Percentiles rank a stretch among this genome's conserved stretches.
phyloP scores from a whole-genome alignment of 2,329 filamentous ascomycete species.

The Colletotrichum sp. region DNA sequence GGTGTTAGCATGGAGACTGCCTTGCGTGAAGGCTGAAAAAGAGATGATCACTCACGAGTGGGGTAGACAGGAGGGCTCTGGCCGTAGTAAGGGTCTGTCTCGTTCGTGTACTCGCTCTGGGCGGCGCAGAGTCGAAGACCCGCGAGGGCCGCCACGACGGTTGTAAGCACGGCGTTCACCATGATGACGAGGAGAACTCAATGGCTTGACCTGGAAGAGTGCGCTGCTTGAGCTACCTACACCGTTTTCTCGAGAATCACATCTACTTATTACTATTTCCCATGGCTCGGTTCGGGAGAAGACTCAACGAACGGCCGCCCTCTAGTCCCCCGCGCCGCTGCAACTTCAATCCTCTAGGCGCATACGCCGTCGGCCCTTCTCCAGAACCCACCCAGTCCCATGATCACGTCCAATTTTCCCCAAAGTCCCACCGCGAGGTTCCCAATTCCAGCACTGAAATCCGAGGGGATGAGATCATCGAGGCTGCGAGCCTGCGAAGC shows the following conservation, averaged over 20 bases:
- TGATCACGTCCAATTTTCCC: neutral
- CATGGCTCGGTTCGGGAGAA: neutral
- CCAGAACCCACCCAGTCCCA: neutral
- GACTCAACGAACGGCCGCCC: neutral
- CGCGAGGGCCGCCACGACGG: neutral
- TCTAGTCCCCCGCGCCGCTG: neutral
- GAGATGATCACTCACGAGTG: constrained; percentile 10
- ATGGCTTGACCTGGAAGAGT: neutral
- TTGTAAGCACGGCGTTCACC: neutral
- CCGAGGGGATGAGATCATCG: neutral
- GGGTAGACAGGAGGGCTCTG: constrained; percentile 30
- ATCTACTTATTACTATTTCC: neutral
- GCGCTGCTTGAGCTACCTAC: neutral
- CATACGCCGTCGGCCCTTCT: neutral
- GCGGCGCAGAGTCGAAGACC: neutral
- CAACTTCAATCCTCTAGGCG: neutral
- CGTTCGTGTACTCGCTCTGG: neutral
- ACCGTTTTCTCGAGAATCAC: neutral
- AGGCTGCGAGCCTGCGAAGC: neutral
- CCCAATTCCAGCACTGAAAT: neutral
- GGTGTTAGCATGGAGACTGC: no score
- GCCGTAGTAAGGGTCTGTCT: constrained; percentile 1
- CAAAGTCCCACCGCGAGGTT: neutral
- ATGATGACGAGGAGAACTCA: neutral
- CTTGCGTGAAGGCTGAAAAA: neutral